A percentile compares a stretch with the other conserved stretches of the same genome.
Conservation (phyloP, 1,139 yeast genomes). For the Saccharomyces hybrid region DNA sequence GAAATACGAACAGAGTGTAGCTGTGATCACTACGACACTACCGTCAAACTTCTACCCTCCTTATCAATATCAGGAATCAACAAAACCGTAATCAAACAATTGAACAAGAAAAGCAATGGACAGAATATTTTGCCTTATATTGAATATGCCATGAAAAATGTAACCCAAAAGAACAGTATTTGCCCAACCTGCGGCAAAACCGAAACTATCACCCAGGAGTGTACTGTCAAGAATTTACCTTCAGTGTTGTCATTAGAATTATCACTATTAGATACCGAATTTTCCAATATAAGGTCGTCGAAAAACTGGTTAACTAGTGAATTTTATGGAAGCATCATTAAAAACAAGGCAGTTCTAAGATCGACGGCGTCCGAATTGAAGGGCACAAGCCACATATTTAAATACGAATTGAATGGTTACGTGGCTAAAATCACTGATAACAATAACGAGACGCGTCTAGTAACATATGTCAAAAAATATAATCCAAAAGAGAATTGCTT, state of each 20-base stretch:
- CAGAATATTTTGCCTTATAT: slow-evolving; percentile 44
- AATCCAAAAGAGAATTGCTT: slow-evolving; percentile 26
- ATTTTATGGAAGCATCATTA: slow-evolving; percentile 43
- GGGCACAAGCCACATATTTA: slow-evolving; percentile 30
- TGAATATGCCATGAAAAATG: slow-evolving; percentile 50
- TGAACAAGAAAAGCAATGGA: slow-evolving; percentile 18
- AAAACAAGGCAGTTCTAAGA: slow-evolving; percentile 36
- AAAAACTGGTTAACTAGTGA: slow-evolving; percentile 55
- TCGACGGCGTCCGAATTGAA: slow-evolving; percentile 33
- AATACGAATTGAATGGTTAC: slow-evolving; percentile 57
- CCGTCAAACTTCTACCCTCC: slow-evolving; percentile 32
- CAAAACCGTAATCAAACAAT: slow-evolving; percentile 21
- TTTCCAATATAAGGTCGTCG: slow-evolving; percentile 36
- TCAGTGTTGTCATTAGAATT: slow-evolving; percentile 58
- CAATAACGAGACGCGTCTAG: slow-evolving; percentile 47
- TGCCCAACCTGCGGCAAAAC: slow-evolving; percentile 43
- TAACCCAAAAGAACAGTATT: slow-evolving; percentile 41
- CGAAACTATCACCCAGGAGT: slow-evolving; percentile 48
- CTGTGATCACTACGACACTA: slow-evolving; percentile 35
- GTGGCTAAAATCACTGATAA: slow-evolving; percentile 62
- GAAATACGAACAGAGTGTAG: slow-evolving; percentile 39
- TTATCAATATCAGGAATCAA: slow-evolving; percentile 35
- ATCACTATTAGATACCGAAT: slow-evolving; percentile 46
- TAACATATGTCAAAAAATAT: slow-evolving; percentile 48
- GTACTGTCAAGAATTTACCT: slow-evolving; percentile 49